phyloP scores from a whole-genome alignment of 2,329 filamentous ascomycete genomes.

The Apiospora marii region DNA sequence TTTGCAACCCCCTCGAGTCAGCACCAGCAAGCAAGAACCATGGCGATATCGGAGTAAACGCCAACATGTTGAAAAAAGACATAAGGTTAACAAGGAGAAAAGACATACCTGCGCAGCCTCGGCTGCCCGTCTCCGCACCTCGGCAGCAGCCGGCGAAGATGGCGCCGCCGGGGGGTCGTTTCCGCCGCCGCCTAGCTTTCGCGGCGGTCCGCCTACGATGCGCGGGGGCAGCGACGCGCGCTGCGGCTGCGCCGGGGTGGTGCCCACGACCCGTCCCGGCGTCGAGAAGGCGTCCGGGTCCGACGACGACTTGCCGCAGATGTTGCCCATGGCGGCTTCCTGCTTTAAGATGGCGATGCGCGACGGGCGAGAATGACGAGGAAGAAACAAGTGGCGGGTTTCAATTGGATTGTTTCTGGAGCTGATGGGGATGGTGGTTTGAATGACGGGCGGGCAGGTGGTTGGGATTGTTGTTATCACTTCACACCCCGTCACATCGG shows the following conservation, averaged over 20 bases:
- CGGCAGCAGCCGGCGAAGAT: constrained; percentile 47
- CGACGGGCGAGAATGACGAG: no score
- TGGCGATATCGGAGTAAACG: neutral
- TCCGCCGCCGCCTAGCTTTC: constrained; percentile 71
- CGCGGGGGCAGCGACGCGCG: constrained; percentile 59
- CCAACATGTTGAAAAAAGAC: no score
- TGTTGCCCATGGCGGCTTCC: constrained; percentile 74
- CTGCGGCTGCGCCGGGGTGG: constrained; percentile 56
- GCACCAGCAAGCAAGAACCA: constrained; percentile 17
- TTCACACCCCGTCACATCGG: constrained; percentile 5
- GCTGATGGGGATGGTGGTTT: neutral
- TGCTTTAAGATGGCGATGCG: neutral
- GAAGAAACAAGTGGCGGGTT: neutral
- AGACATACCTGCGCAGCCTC: constrained; percentile 81
- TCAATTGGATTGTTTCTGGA: neutral
- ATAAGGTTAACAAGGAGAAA: constrained; percentile 9
- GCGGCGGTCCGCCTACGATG: constrained; percentile 62
- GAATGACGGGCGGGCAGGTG: neutral
- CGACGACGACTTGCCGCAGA: constrained; percentile 77
- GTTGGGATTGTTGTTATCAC: neutral
- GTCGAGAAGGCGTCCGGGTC: constrained; percentile 68
- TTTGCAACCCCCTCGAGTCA: constrained; percentile 42
- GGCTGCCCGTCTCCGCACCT: constrained; percentile 78
- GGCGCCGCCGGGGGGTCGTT: constrained; percentile 27
- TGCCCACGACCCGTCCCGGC: constrained; percentile 76